phyloP scores from a whole-genome alignment of 345 rosid species.

The Melaleuca quinquenervia region DNA sequence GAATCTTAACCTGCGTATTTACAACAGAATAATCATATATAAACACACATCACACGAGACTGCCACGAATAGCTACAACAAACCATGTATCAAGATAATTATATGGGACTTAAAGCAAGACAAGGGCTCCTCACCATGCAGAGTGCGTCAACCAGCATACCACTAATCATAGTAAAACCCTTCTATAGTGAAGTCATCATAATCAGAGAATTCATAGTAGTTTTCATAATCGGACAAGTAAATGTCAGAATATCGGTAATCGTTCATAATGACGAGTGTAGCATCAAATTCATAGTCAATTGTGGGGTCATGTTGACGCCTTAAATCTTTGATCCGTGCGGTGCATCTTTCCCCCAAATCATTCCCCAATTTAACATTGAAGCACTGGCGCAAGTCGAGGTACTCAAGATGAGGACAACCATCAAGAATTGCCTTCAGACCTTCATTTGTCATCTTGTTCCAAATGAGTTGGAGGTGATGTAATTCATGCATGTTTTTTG shows the following conservation, averaged over 20 bases:
- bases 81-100: neutral
- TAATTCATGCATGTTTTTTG: conserved; percentile 40
- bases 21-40: neutral
- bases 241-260: conserved; percentile 17
- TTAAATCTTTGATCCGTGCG: conserved; percentile 30
- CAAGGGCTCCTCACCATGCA: neutral
- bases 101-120: neutral
- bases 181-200: neutral
- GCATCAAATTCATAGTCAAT: conserved; percentile 28
- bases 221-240: conserved; percentile 40
- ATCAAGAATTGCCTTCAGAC: conserved; percentile 51
- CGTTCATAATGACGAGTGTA: neutral
- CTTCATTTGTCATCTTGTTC: conserved; percentile 37
- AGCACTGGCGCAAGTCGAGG: conserved; percentile 66
- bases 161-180: neutral
- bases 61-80: neutral
- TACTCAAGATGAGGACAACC: conserved; percentile 50
- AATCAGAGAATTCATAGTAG: conserved; percentile 16
- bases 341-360: conserved; percentile 34
- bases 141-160: neutral
- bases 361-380: conserved; percentile 28
- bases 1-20: neutral
- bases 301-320: conserved; percentile 35
- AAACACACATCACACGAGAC: neutral
- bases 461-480: conserved; percentile 47